phyloP scores from a whole-genome alignment of 805 yeast species.

The Sugiyamaella boreocaroliniensis region DNA sequence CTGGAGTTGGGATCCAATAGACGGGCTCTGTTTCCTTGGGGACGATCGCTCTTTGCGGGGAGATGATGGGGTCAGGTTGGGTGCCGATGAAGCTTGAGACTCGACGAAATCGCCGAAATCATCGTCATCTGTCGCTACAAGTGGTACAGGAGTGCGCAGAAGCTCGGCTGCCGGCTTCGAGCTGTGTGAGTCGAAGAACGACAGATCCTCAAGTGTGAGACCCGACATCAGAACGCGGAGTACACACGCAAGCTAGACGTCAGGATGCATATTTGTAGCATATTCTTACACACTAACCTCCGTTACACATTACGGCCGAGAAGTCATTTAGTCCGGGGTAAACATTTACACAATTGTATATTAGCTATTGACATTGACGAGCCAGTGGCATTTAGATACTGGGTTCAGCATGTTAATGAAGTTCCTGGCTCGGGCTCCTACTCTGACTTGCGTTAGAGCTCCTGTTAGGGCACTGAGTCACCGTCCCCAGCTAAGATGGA shows the following conservation, averaged over 20 bases:
- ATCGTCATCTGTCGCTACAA: constrained; percentile 12
- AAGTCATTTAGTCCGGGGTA: no score
- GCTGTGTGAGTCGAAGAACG: constrained; percentile 16
- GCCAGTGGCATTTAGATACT: no score
- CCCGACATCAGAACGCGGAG: constrained; percentile 3
- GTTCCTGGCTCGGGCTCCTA: no score
- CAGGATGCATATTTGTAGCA: background rate
- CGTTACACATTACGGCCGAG: no score
- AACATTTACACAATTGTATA: no score
- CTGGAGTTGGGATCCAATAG: background rate
- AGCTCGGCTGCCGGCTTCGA: background rate
- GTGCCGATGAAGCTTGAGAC: constrained; percentile 31
- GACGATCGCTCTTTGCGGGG: background rate
- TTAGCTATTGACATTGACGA: no score
- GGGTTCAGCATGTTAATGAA: no score
- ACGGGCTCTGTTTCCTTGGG: background rate
- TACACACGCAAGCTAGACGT: background rate
- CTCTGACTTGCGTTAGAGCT: no score
- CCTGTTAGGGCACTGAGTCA: no score
- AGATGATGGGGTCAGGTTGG: background rate
- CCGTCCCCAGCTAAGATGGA: no score
- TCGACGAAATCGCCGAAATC: constrained; percentile 48
- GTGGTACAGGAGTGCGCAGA: background rate
- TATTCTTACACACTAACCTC: background rate
- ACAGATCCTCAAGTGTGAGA: constrained; percentile 13